Base-by-base conservation (phyloP, 768 basidiomycete species). In the Phanerochaete carnosa region DNA sequence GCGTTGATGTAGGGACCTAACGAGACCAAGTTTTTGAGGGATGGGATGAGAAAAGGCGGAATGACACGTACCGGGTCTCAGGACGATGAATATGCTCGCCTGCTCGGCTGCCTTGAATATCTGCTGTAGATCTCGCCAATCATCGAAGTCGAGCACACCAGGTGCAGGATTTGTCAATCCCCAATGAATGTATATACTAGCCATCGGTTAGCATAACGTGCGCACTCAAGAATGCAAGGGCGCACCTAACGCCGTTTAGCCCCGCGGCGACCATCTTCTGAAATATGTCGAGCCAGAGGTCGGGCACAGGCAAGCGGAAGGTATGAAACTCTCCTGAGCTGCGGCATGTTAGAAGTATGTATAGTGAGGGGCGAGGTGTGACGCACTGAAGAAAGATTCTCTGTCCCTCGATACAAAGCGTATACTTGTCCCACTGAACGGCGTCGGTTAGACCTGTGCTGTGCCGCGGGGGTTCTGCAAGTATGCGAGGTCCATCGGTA, bases 301-400 rank as follows among this genome's bases (percentile, higher is more conserved):
- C 83, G 19, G 88, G 90, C 0, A 92, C 87, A 12, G 90, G 92
- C 8, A 94, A 74, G 25, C 90, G 83, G 75, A 90, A 94, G 0
- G 90, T 84, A 66, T 93, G 92, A 70, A 92, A 91, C 71, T 93
- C 92, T 59, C 92, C 92, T 0, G 89, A 90, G 66, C 91, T 92
- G 32, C 13, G 13, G 30, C 35, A 30, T 50, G 47, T 28, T 16
- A 57, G 26, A 37, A 25, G 37, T 3, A 43, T 56, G 13, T 9
- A 13, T 3, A 26, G 32, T 4, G 25, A 43, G 2, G 15, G 1
- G 9, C 35, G 22, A 16, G 52, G n/a, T n/a, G 13, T 35, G 39
- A 78, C 85, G 57, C 73, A 89, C 89, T 90, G 81, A 3, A 92
- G 70, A 64, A 92, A 90, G 22, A 90, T 70, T 15, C 91, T 78